Conservation (phyloP, 2,329 filamentous ascomycete species). For the Phoma sp. region DNA sequence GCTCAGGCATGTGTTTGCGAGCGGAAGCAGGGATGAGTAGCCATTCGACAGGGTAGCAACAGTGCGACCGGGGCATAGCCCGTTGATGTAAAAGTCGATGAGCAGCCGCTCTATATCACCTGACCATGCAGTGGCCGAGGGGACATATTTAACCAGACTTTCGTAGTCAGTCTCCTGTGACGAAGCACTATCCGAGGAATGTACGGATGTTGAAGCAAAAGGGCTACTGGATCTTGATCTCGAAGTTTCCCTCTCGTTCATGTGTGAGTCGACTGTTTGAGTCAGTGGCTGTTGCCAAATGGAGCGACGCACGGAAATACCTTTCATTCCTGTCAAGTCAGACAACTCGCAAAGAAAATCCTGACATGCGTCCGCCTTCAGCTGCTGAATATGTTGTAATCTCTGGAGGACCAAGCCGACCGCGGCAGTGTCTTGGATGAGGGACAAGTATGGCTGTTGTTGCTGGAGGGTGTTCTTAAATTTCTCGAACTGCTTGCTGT, state of each 20-base stretch:
- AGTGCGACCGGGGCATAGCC: slow-evolving; percentile 41
- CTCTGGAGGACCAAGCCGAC: slow-evolving; percentile 41
- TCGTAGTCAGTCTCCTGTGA: slow-evolving; percentile 32
- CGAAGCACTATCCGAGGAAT: slow-evolving; percentile 32
- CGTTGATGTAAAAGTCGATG: slow-evolving; percentile 41
- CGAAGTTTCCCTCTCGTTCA: slow-evolving; percentile 32
- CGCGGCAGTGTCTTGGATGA: slow-evolving; percentile 34
- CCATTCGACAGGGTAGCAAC: slow-evolving; percentile 34
- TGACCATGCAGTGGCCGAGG: slow-evolving; percentile 24
- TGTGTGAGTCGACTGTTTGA: slow-evolving; percentile 33
- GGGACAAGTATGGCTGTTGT: slow-evolving; percentile 35
- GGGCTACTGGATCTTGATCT: slow-evolving; percentile 36
- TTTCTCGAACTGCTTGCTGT: slow-evolving; percentile 46
- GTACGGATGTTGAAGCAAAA: slow-evolving; percentile 32
- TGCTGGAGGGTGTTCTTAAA: slow-evolving; percentile 40
- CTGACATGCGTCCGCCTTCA: slow-evolving; percentile 44
- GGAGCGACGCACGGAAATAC: slow-evolving; percentile 17
- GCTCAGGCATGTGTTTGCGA: slow-evolving; percentile 36
- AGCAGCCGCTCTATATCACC: slow-evolving; percentile 39
- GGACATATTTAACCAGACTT: slow-evolving; percentile 41
- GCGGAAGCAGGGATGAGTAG: slow-evolving; percentile 33
- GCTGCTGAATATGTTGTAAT: slow-evolving; percentile 41
- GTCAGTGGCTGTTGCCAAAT: slow-evolving; percentile 15
- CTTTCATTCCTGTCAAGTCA: slow-evolving; percentile 38
- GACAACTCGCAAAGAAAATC: slow-evolving; percentile 44